phyloP scores from a whole-genome alignment of 495 filamentous ascomycete species.

The Schizothecium vesticola region DNA sequence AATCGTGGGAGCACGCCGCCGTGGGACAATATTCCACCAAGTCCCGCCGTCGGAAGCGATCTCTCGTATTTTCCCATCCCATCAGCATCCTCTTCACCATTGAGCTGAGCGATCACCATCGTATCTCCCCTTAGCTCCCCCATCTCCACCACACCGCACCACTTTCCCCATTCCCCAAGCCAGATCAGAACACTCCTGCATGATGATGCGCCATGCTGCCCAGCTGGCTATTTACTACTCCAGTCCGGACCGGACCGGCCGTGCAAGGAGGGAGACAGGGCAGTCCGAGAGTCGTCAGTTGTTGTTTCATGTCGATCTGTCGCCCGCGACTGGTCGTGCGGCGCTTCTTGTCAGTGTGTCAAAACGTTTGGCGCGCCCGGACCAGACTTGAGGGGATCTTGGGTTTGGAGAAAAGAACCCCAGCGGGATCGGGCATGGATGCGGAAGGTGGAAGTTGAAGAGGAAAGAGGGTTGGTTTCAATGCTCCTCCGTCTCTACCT shows the following conservation, averaged over 20 bases:
- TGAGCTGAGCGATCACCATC: neutral
- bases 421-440: neutral
- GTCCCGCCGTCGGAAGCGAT: neutral
- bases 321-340: constrained; percentile 4
- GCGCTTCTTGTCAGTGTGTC: neutral
- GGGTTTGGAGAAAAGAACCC: neutral
- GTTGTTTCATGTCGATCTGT: constrained; percentile 24
- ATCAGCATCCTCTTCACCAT: neutral
- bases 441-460: neutral
- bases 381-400: constrained; percentile 17
- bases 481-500: neutral
- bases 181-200: neutral
- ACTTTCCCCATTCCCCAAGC: neutral
- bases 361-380: neutral
- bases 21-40: neutral
- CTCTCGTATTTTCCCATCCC: neutral
- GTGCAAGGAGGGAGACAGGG: too few relatives aligned
- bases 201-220: neutral
- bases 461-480: too few relatives aligned
- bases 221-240: too few relatives aligned
- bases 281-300: neutral
- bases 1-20: neutral
- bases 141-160: neutral
- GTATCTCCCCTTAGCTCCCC: neutral
- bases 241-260: neutral